Conservation (phyloP, 768 basidiomycete species). For the Phaeotremella skinneri region DNA sequence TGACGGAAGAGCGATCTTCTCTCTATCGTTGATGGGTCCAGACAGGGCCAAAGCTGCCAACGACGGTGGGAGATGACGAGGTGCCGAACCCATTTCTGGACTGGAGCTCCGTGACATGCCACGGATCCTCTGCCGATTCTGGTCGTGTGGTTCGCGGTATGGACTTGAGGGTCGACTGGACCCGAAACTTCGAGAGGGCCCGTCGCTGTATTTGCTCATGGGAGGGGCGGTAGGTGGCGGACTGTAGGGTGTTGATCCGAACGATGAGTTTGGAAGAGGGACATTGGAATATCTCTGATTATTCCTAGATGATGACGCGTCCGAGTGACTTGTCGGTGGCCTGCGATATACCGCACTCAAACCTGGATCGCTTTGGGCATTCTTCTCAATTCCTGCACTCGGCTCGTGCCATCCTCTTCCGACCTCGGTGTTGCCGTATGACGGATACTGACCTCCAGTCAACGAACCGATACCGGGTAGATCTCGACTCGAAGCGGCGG, state of each 20-base stretch:
- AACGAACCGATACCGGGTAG: not conserved
- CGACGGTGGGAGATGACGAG: not conserved
- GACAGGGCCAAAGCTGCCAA: not conserved
- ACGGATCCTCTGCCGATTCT: not conserved
- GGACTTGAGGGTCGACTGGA: not conserved
- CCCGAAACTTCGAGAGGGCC: not conserved
- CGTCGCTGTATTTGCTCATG: not conserved
- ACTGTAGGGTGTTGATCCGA: constrained; percentile 1
- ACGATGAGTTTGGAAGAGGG: not conserved
- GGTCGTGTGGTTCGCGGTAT: not conserved
- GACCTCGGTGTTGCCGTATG: not conserved
- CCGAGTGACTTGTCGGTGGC: not conserved
- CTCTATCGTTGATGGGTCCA: not conserved
- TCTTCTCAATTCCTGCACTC: not conserved
- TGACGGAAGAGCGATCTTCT: not conserved
- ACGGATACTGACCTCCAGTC: not conserved
- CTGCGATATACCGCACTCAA: not conserved
- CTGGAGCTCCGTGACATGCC: not conserved
- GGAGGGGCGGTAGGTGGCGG: not conserved
- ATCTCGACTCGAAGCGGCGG: not conserved
- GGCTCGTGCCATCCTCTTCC: not conserved
- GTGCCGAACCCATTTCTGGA: not conserved
- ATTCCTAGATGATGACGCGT: not conserved
- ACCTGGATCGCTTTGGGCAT: not conserved
- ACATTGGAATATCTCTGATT: not conserved